Evolutionary conservation across 495 filamentous ascomycete genomes (phyloP).

Genomic region (Glutinoglossum americanum): DNA sequence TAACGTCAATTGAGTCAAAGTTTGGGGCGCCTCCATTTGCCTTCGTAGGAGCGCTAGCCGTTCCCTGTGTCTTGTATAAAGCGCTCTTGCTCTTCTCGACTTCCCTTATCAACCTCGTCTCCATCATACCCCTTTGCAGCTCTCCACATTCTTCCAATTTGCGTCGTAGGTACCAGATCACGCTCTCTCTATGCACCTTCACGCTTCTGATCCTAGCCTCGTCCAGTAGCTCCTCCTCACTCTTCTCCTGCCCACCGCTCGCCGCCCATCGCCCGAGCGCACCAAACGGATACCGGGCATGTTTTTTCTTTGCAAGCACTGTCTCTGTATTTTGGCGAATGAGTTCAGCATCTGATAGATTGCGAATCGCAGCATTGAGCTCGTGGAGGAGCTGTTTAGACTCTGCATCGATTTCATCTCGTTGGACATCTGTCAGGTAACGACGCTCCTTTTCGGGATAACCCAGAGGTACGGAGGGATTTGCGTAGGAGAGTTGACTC

Average conservation of each 20-base stretch:
- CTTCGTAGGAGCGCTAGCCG: conserved; percentile 9
- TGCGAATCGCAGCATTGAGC: conserved; percentile 52
- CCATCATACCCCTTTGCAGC: conserved; percentile 77
- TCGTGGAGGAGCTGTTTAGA: conserved; percentile 66
- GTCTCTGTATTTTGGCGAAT: conserved; percentile 52
- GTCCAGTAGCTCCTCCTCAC: conserved; percentile 40
- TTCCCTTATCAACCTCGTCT: conserved; percentile 60
- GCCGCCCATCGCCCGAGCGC: conserved; percentile 56
- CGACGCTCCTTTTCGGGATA: conserved; percentile 4
- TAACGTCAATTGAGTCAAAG: not conserved
- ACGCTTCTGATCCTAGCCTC: conserved; percentile 43
- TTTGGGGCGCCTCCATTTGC: not conserved
- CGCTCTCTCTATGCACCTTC: conserved; percentile 46
- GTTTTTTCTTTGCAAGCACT: conserved; percentile 45
- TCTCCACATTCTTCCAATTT: conserved; percentile 51
- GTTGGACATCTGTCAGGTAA: conserved; percentile 19
- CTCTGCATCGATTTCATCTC: conserved; percentile 55
- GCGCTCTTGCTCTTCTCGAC: conserved; percentile 78
- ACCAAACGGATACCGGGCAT: conserved; percentile 26
- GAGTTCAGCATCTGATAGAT: conserved; percentile 60
- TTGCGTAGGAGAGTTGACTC: not conserved
- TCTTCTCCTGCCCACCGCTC: conserved; percentile 24
- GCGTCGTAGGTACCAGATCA: conserved; percentile 60
- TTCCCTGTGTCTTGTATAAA: conserved; percentile 40
- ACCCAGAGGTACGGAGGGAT: not conserved